Conservation (phyloP, 1,284 basidiomycete species). For the Hemileia vastatrix region DNA sequence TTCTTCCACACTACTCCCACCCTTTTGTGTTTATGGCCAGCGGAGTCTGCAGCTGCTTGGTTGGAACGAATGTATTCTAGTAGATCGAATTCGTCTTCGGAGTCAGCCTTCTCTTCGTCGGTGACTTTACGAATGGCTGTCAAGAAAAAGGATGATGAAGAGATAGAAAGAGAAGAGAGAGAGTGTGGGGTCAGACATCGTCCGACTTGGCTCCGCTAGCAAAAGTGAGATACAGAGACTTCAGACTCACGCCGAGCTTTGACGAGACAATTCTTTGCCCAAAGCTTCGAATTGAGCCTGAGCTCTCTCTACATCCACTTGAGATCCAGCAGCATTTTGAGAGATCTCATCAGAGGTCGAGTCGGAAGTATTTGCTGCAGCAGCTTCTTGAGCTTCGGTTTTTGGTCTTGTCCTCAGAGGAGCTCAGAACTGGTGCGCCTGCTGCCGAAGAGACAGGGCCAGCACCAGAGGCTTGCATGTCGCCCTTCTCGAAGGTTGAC, state of each 20-base stretch:
- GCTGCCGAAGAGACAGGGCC: too few relatives aligned
- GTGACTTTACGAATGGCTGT: not conserved
- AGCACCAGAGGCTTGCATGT: too few relatives aligned
- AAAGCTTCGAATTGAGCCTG: not conserved
- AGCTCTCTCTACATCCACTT: not conserved
- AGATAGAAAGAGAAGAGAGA: not conserved
- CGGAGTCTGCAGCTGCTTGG: not conserved
- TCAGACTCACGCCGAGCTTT: not conserved
- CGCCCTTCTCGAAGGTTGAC: too few relatives aligned
- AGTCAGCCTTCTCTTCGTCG: not conserved
- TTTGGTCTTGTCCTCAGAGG: too few relatives aligned
- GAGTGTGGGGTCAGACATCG: not conserved
- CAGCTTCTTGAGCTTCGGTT: too few relatives aligned
- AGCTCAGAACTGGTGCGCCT: too few relatives aligned
- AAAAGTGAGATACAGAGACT: not conserved
- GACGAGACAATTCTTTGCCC: not conserved
- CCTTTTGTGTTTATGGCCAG: slow-evolving; percentile 8
- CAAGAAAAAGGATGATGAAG: too few relatives aligned
- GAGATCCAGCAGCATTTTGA: too few relatives aligned
- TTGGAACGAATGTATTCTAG: not conserved
- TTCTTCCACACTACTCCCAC: slow-evolving; percentile 65
- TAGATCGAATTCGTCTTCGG: not conserved
- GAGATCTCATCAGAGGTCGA: too few relatives aligned
- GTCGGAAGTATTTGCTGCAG: too few relatives aligned
- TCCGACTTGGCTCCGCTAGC: not conserved